Conservation (phyloP, 2,329 filamentous ascomycete genomes). For the Calonectria hawksworthii region DNA sequence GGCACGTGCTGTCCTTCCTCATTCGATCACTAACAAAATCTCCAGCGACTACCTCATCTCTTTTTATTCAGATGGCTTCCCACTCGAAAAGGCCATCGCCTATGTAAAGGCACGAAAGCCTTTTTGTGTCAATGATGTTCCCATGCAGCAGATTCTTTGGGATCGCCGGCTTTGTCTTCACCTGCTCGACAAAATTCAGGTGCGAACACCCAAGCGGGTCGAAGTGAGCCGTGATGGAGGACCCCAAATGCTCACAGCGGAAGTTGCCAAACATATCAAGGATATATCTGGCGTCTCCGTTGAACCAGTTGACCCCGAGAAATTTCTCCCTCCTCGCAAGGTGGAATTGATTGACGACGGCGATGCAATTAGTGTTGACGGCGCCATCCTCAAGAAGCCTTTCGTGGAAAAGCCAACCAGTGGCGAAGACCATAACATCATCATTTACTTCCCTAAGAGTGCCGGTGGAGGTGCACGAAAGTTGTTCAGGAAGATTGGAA, state of each 20-base stretch:
- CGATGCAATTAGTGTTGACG: slow-evolving; percentile 90
- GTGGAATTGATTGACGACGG: slow-evolving; percentile 92
- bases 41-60: slow-evolving; percentile 92
- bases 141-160: slow-evolving; percentile 98
- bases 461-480: slow-evolving; percentile 90
- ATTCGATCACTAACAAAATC: slow-evolving; percentile 38
- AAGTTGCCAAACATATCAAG: slow-evolving; percentile 84
- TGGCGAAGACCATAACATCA: slow-evolving; percentile 98
- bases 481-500: slow-evolving; percentile 96
- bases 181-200: slow-evolving; percentile 89
- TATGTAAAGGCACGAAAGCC: slow-evolving; percentile 95
- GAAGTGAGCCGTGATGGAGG: slow-evolving; percentile 96
- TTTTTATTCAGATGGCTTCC: slow-evolving; percentile 98
- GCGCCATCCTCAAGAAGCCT: slow-evolving; percentile 84
- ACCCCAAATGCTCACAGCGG: slow-evolving; percentile 81
- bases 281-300: slow-evolving; percentile 84
- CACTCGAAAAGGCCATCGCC: slow-evolving; percentile 95
- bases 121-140: slow-evolving; percentile 96
- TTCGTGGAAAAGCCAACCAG: slow-evolving; percentile 99
- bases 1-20: slow-evolving; percentile 44
- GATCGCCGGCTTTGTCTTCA: slow-evolving; percentile 91
- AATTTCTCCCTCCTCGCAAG: slow-evolving; percentile 75
- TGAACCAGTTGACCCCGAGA: slow-evolving; percentile 75
- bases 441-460: slow-evolving; percentile 94
- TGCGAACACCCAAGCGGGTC: slow-evolving; percentile 88